phyloP scores from a whole-genome alignment of 2,329 filamentous ascomycete species.

The Monosporascus ibericus region DNA sequence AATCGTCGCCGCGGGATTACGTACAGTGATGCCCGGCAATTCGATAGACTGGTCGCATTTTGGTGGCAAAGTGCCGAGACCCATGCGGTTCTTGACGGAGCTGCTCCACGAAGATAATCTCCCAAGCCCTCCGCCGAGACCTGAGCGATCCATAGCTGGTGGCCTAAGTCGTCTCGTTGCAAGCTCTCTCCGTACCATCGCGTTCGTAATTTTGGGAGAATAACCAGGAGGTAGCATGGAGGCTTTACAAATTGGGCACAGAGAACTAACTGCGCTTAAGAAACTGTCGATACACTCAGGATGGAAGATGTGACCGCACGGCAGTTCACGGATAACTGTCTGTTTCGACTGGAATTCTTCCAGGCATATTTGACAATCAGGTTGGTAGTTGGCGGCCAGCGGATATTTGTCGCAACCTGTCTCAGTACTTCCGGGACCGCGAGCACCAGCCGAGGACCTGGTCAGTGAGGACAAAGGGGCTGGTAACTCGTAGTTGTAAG shows the following conservation, averaged over 20 bases:
- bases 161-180: slow-evolving; percentile 57
- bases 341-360: slow-evolving; percentile 66
- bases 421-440: slow-evolving; percentile 10
- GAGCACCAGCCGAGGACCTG: background rate
- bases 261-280: slow-evolving; percentile 68
- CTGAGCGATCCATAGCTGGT: slow-evolving; percentile 36
- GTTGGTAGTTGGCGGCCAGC: slow-evolving; percentile 59
- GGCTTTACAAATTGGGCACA: slow-evolving; percentile 88
- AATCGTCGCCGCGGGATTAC: slow-evolving; percentile 6
- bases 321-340: slow-evolving; percentile 75
- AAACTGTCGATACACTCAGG: slow-evolving; percentile 87
- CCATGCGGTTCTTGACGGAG: slow-evolving; percentile 14
- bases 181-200: slow-evolving; percentile 78
- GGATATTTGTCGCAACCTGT: slow-evolving; percentile 23
- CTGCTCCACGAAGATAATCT: slow-evolving; percentile 16
- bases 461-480: slow-evolving; percentile 1
- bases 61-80: slow-evolving; percentile 8
- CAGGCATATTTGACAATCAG: slow-evolving; percentile 84
- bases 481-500: slow-evolving; percentile 58
- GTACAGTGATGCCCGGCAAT: slow-evolving; percentile 12
- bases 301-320: slow-evolving; percentile 91
- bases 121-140: slow-evolving; percentile 19
- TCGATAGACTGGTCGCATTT: slow-evolving; percentile 14
- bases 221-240: slow-evolving; percentile 66
- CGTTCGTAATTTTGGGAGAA: slow-evolving; percentile 69